Conservation (phyloP, 805 yeast species). For the Cephaloascus albidus region DNA sequence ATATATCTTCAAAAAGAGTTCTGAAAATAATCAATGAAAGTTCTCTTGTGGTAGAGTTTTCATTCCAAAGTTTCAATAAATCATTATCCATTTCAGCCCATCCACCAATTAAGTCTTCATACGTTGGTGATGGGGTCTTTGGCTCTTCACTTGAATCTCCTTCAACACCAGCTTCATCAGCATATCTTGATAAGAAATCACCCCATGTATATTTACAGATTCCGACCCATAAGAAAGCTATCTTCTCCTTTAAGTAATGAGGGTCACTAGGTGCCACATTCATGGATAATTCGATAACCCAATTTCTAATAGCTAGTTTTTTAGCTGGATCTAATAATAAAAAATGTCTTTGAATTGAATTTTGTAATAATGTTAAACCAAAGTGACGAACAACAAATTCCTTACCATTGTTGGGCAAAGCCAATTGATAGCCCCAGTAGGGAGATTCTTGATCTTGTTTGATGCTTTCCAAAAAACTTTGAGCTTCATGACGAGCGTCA, state of each 20-base stretch:
- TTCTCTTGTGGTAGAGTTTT: constrained; percentile 57
- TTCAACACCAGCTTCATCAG: constrained; percentile 1
- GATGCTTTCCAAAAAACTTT: constrained; percentile 61
- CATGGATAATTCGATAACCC: constrained; percentile 75
- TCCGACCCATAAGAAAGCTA: constrained; percentile 86
- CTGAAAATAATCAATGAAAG: constrained; percentile 69
- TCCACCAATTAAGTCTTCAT: constrained; percentile 48
- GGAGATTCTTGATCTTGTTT: constrained; percentile 81
- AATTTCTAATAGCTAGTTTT: constrained; percentile 60
- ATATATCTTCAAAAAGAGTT: constrained; percentile 88
- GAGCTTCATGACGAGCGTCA: constrained; percentile 44
- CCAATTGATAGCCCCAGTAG: constrained; percentile 83
- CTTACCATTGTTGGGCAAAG: constrained; percentile 49
- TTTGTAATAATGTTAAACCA: constrained; percentile 74
- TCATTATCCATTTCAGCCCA: constrained; percentile 87
- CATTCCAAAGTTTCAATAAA: constrained; percentile 67
- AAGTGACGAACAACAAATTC: constrained; percentile 78
- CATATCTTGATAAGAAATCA: constrained; percentile 34
- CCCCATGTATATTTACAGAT: constrained; percentile 93
- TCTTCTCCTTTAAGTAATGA: constrained; percentile 80
- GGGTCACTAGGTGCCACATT: constrained; percentile 63
- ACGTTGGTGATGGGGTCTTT: constrained; percentile 22
- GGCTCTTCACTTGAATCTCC: constrained; percentile 8
- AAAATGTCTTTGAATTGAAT: constrained; percentile 54
- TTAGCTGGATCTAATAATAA: constrained; percentile 46